These are phyloP conservation scores for Talaromyces atroroseus DNA, from an alignment of 2,329 filamentous ascomycete genomes.

Conservation along the genomic window DNA sequence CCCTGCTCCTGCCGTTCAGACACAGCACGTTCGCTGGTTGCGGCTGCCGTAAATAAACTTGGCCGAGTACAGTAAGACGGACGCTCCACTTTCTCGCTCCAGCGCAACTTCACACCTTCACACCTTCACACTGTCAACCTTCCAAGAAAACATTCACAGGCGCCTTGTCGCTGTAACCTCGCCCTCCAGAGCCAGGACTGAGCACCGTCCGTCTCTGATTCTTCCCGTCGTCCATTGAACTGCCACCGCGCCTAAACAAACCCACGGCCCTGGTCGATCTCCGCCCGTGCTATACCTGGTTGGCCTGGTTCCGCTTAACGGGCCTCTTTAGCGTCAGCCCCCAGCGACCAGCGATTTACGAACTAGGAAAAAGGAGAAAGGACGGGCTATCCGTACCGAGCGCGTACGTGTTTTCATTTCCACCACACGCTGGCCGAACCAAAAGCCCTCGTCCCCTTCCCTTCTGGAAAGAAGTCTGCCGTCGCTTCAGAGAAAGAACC, in stretches of 20 bases:
- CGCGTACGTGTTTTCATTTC: not conserved
- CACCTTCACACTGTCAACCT: too few species aligned
- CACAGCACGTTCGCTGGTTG: slow-evolving; percentile 10
- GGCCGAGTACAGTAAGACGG: not conserved
- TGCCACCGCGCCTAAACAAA: not conserved
- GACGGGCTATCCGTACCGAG: not conserved
- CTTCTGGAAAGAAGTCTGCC: not conserved
- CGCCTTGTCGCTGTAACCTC: too few species aligned
- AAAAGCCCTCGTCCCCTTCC: not conserved
- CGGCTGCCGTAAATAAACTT: not conserved
- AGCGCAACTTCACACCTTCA: too few species aligned
- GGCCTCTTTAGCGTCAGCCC: slow-evolving; percentile 2
- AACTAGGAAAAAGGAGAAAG: not conserved
- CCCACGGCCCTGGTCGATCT: slow-evolving; percentile 10
- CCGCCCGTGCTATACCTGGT: slow-evolving; percentile 6
- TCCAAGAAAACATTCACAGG: too few species aligned
- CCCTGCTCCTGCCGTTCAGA: not conserved
- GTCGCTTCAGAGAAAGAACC: not conserved
- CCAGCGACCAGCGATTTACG: not conserved
- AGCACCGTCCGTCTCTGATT: too few species aligned
- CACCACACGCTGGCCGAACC: too few species aligned
- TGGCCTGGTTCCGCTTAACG: slow-evolving; percentile 1
- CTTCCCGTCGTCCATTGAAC: too few species aligned
- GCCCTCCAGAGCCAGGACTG: too few species aligned
- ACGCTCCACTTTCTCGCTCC: not conserved